phyloP scores from a whole-genome alignment of 768 basidiomycete species.

The Termitomyces sp. region DNA sequence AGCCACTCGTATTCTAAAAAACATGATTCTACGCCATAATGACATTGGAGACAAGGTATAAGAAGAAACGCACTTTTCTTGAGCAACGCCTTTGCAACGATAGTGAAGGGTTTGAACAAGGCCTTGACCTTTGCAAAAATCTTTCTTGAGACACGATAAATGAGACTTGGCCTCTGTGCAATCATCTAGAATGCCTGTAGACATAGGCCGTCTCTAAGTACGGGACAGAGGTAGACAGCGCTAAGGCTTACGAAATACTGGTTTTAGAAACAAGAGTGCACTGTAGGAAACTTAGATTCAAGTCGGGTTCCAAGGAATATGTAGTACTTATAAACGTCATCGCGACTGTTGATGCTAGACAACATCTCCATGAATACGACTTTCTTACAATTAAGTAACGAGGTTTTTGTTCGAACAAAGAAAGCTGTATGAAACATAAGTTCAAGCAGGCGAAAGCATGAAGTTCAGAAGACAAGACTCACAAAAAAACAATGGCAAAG shows the following conservation, averaged over 20 bases:
- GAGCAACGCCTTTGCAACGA: neutral
- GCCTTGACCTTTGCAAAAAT: neutral
- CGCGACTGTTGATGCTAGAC: neutral
- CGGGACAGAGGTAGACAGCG: neutral
- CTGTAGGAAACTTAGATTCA: neutral
- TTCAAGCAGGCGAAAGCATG: neutral
- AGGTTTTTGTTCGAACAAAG: neutral
- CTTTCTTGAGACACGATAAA: neutral
- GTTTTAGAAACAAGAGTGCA: neutral
- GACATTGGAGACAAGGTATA: neutral
- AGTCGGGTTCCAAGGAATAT: neutral
- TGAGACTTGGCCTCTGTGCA: neutral
- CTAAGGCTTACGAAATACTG: neutral
- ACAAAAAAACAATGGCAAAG: neutral
- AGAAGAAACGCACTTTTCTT: constrained; percentile 1
- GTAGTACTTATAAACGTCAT: no score
- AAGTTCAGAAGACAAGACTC: neutral
- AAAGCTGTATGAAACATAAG: no score
- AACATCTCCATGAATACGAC: neutral
- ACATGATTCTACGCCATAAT: neutral
- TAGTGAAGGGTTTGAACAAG: neutral
- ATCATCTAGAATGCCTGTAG: neutral
- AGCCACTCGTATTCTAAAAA: neutral
- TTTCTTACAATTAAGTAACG: neutral
- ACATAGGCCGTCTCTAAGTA: neutral